These are phyloP conservation scores for Lactarius pseudohatsudake DNA, from an alignment of 768 basidiomycete species.

Conservation along the genomic window DNA sequence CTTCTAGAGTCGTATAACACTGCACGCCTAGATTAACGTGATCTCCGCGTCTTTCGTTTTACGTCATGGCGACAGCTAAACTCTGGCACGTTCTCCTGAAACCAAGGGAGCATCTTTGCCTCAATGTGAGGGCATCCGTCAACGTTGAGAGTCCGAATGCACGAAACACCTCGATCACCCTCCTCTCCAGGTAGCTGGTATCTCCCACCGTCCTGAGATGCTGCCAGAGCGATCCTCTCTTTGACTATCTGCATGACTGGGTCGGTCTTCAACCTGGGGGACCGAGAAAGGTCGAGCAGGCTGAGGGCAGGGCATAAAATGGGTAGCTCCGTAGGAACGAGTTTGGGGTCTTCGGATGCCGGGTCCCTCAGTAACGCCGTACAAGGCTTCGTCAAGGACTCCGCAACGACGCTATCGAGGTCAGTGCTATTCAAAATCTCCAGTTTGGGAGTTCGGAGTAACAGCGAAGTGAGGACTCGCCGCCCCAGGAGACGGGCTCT, in stretches of 20 bases:
- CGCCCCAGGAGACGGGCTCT: neutral
- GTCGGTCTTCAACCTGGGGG: constrained; percentile 16
- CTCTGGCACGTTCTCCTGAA: constrained; percentile 20
- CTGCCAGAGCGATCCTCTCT: constrained; percentile 11
- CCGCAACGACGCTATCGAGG: constrained; percentile 8
- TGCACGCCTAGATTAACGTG: too few species aligned
- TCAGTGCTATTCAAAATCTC: constrained; percentile 15
- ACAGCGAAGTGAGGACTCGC: neutral
- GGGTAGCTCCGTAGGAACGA: constrained; percentile 9
- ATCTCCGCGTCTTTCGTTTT: neutral
- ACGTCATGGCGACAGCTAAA: constrained; percentile 25
- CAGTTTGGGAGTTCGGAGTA: constrained; percentile 10
- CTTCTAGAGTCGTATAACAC: too few species aligned
- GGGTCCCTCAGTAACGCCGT: neutral
- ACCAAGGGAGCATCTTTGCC: constrained; percentile 26
- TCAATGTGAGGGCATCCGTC: constrained; percentile 28
- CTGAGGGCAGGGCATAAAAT: constrained; percentile 25
- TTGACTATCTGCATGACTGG: constrained; percentile 28
- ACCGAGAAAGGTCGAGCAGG: constrained; percentile 23
- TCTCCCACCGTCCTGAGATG: constrained; percentile 13
- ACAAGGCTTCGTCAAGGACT: constrained; percentile 4
- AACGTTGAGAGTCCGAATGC: constrained; percentile 19
- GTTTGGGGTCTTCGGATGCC: neutral
- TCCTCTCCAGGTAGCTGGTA: constrained; percentile 5
- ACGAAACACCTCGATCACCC: constrained; percentile 13